Conservation (phyloP, 345 rosid genomes). For the Eucalyptus sideroxylon region DNA sequence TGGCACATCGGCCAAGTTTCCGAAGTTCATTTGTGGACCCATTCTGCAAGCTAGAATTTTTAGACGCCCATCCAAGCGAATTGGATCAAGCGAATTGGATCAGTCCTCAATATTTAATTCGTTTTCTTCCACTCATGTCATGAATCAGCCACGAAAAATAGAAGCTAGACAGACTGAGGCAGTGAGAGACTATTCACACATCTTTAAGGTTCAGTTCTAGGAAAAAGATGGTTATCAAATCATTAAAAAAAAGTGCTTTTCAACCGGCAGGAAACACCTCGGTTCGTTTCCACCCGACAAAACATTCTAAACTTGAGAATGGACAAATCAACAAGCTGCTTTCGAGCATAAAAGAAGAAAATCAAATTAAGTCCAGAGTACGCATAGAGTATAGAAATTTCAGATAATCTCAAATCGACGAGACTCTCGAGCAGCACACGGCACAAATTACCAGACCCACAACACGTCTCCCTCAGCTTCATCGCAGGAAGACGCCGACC, state of each 20-base stretch:
- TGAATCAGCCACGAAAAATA: neutral
- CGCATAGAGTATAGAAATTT: neutral
- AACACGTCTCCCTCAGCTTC: neutral
- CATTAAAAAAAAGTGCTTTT: neutral
- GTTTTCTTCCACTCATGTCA: neutral
- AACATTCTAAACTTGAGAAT: neutral
- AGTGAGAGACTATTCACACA: neutral
- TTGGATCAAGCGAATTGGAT: neutral
- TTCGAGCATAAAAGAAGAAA: neutral
- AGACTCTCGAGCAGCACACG: neutral
- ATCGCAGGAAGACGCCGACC: neutral
- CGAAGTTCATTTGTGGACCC: constrained; percentile 61
- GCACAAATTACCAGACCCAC: neutral
- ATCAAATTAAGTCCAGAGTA: neutral
- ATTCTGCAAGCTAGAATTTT: constrained; percentile 4
- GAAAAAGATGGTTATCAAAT: neutral
- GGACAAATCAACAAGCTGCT: neutral
- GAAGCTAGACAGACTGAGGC: neutral
- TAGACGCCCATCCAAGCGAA: neutral
- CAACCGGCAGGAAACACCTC: neutral
- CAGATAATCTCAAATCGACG: neutral
- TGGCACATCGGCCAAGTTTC: constrained; percentile 31
- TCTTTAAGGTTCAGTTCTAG: neutral
- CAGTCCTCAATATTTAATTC: neutral
- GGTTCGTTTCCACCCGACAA: neutral